Evolutionary conservation across 2,329 filamentous ascomycete species (phyloP).

Genomic region (Phoma sp.): DNA sequence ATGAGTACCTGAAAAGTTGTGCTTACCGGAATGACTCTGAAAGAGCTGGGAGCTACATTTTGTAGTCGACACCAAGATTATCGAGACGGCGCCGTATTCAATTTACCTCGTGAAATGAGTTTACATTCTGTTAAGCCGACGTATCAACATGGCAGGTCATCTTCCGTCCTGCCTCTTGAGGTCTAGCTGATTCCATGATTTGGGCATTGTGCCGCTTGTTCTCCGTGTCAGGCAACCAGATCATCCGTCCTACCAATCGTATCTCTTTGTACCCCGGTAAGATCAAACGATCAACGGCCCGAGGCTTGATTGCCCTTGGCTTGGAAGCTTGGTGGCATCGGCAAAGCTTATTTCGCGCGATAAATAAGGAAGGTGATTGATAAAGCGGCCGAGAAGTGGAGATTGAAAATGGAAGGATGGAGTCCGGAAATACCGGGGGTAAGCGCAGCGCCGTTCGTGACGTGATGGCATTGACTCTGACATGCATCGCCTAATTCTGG

Average conservation of each 20-base stretch:
- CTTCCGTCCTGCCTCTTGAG: constrained; percentile 9
- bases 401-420: background rate
- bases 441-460: background rate
- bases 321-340: constrained; percentile 3
- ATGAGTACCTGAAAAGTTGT: background rate
- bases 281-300: background rate
- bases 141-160: background rate
- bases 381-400: constrained; percentile 1
- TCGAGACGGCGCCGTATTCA: background rate
- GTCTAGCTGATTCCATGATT: background rate
- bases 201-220: background rate
- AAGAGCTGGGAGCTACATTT: background rate
- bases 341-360: constrained; percentile 7
- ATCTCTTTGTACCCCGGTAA: background rate
- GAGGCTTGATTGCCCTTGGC: constrained; percentile 11
- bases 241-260: background rate
- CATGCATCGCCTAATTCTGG: too few species aligned
- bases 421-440: constrained; percentile 1
- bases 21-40: background rate
- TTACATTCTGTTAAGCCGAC: background rate
- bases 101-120: background rate
- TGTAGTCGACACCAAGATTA: background rate
- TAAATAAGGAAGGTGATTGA: constrained; percentile 8
- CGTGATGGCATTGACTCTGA: background rate
- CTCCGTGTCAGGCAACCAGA: background rate